These are phyloP conservation scores for Rhodotorula kratochvilovae DNA, from an alignment of 768 basidiomycete genomes.

Conservation along the genomic window DNA sequence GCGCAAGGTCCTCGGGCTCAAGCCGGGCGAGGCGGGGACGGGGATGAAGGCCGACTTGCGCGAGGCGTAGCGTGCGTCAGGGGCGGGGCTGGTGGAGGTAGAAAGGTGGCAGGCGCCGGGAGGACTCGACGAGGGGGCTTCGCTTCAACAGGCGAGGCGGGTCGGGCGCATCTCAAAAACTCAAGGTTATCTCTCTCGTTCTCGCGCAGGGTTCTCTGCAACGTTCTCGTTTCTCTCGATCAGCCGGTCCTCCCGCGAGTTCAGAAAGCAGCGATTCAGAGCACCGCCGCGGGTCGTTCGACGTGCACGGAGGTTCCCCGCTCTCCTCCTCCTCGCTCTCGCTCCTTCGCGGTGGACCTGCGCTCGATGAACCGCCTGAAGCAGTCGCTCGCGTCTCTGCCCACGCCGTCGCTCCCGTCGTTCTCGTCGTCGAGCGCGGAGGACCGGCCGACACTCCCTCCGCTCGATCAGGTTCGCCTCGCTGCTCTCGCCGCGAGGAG, in stretches of 20 bases:
- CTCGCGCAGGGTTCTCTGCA: not conserved
- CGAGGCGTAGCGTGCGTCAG: not conserved
- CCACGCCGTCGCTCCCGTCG: not conserved
- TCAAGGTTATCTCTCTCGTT: not conserved
- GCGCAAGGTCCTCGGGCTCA: constrained; percentile 10
- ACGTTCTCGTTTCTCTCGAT: not conserved
- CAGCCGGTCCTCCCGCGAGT: too few relatives aligned
- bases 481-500: not conserved
- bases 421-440: not conserved
- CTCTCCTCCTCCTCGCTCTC: not conserved
- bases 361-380: constrained; percentile 21
- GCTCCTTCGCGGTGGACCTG: too few relatives aligned
- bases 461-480: not conserved
- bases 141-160: not conserved
- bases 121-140: not conserved
- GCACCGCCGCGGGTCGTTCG: too few relatives aligned
- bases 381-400: not conserved
- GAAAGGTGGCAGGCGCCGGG: not conserved
- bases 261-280: too few relatives aligned
- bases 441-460: not conserved
- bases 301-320: not conserved
- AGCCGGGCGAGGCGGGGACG: constrained; percentile 1
- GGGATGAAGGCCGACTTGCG: constrained; percentile 18
- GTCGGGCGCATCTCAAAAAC: not conserved
- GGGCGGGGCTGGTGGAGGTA: too few relatives aligned